Percentiles rank a stretch among this genome's conserved stretches.
Conservation (phyloP, 2,329 filamentous ascomycete genomes). For the Teratosphaeriaceae sp. region DNA sequence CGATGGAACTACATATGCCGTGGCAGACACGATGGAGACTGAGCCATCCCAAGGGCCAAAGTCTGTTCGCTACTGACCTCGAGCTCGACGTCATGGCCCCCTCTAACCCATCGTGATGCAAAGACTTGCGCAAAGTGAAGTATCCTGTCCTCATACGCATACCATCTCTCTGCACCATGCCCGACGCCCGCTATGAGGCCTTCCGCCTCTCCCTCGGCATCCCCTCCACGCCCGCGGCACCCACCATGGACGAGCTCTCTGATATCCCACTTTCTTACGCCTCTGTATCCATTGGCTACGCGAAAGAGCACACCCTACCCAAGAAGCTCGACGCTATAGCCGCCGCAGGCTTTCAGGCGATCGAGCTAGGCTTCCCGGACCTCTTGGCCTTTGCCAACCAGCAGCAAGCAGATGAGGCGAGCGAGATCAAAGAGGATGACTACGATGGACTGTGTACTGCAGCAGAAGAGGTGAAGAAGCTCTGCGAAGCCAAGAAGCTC, state of each 20-base stretch:
- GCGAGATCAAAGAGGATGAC: slow-evolving; percentile 49
- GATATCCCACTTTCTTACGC: slow-evolving; percentile 49
- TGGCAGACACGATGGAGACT: too few relatives aligned
- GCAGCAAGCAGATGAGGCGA: slow-evolving; percentile 23
- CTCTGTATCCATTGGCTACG: slow-evolving; percentile 49
- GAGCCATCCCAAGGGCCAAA: too few relatives aligned
- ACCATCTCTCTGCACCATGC: slow-evolving; percentile 7
- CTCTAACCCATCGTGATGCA: slow-evolving; percentile 2
- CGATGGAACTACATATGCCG: too few relatives aligned
- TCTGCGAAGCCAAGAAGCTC: slow-evolving; percentile 50
- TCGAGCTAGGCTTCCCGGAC: slow-evolving; percentile 71
- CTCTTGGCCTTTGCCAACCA: slow-evolving; percentile 56
- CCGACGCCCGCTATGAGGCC: slow-evolving; percentile 11
- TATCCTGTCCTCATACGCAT: background rate
- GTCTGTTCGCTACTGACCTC: too few relatives aligned
- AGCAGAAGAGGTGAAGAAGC: slow-evolving; percentile 46
- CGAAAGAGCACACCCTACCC: slow-evolving; percentile 46
- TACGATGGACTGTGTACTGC: slow-evolving; percentile 53
- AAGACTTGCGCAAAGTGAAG: slow-evolving; percentile 1
- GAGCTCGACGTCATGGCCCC: background rate
- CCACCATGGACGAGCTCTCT: slow-evolving; percentile 12
- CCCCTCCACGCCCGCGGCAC: background rate
- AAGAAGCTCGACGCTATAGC: slow-evolving; percentile 57
- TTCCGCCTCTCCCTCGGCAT: slow-evolving; percentile 7
- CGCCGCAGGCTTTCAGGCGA: slow-evolving; percentile 58